A percentile compares a stretch with the other conserved stretches of the same genome.
Conservation (phyloP, 495 filamentous ascomycete species). For the Symbiotaphrina buchneri region DNA sequence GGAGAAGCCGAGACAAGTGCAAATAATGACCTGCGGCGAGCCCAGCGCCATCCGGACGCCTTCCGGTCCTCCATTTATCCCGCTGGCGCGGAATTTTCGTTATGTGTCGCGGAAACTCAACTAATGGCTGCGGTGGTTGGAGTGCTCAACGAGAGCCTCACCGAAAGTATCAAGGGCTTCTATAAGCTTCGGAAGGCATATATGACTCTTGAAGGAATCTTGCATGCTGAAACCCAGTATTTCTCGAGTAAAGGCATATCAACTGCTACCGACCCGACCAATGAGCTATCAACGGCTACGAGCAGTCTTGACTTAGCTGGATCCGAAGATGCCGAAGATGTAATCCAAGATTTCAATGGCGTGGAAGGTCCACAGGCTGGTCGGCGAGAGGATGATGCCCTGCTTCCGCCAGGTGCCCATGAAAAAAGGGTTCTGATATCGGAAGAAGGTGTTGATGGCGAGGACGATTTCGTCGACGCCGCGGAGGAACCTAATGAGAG, state of each 20-base stretch:
- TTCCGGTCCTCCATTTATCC: slow-evolving; percentile 47
- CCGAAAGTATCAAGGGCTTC: slow-evolving; percentile 77
- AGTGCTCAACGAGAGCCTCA: slow-evolving; percentile 80
- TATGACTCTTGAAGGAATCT: slow-evolving; percentile 55
- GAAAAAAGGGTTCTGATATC: slow-evolving; percentile 3
- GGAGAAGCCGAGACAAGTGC: slow-evolving; percentile 58
- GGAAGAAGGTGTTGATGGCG: slow-evolving; percentile 16
- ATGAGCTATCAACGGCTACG: no score
- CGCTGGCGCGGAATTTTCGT: slow-evolving; percentile 62
- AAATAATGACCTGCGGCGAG: slow-evolving; percentile 56
- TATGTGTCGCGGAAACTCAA: slow-evolving; percentile 61
- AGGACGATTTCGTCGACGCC: slow-evolving; percentile 57
- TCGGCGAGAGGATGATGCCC: no score
- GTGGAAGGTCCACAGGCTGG: no score
- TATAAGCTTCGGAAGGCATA: slow-evolving; percentile 87
- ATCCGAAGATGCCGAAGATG: no score
- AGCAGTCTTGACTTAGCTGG: no score
- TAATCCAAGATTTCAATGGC: no score
- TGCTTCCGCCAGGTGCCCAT: no score
- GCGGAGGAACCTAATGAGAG: slow-evolving; percentile 30
- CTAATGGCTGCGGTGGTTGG: slow-evolving; percentile 77
- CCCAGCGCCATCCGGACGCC: slow-evolving; percentile 27
- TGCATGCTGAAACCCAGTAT: slow-evolving; percentile 36
- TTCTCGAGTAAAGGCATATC: slow-evolving; percentile 11
- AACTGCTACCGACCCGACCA: no score